Evolutionary conservation across 2,329 filamentous ascomycete species (phyloP).

Genomic region (Ophiostoma pallidulum): DNA sequence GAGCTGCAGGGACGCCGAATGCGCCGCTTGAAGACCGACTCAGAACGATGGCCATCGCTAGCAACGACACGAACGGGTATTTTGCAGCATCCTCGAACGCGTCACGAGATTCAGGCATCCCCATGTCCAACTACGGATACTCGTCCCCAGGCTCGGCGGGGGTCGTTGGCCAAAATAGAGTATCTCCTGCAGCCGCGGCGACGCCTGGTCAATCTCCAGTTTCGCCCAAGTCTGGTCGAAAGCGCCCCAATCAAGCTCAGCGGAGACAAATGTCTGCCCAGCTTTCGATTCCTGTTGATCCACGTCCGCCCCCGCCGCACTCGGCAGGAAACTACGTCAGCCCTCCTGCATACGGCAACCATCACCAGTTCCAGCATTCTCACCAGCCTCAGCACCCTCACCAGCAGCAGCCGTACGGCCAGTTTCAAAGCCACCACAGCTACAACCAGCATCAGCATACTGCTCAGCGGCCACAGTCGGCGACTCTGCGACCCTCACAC

Average conservation of each 20-base stretch:
- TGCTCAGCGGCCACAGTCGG: conserved; percentile 25
- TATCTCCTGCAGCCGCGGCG: neutral
- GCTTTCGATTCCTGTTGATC: conserved; percentile 46
- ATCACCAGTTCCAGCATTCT: conserved; percentile 23
- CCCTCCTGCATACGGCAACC: conserved; percentile 22
- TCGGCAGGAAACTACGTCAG: conserved; percentile 24
- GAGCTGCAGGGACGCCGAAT: neutral
- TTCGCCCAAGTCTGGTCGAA: conserved; percentile 24
- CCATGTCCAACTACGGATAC: neutral
- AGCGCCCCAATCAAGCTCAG: conserved; percentile 53
- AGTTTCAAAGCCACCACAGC: conserved; percentile 1
- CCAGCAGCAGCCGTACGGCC: neutral
- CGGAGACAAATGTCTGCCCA: conserved; percentile 54
- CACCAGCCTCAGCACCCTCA: conserved; percentile 20
- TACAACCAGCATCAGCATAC: conserved; percentile 18
- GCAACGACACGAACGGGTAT: conserved; percentile 1
- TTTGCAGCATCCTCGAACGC: neutral
- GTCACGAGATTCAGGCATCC: neutral
- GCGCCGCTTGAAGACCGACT: conserved; percentile 19
- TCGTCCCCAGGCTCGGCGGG: neutral
- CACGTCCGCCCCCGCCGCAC: conserved; percentile 27
- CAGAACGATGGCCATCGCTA: conserved; percentile 18
- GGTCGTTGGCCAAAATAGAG: neutral
- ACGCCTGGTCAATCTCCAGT: conserved; percentile 3
- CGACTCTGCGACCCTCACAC: conserved; percentile 23